Base-by-base conservation (phyloP, 2,329 filamentous ascomycete genomes). In the Exophiala bonariae region DNA sequence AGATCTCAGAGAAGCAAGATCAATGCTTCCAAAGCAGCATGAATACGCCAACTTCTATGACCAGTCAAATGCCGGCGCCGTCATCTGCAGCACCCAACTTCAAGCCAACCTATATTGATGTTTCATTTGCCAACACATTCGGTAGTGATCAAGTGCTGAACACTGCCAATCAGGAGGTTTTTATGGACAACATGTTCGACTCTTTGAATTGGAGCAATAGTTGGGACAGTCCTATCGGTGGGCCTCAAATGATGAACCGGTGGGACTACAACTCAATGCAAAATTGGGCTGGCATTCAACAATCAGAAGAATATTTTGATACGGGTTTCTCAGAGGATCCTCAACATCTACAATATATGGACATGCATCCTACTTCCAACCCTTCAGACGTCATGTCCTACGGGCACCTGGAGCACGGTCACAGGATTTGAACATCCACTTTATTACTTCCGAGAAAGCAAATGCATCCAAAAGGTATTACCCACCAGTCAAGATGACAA, bases 101-200 rank as follows among this genome's bases (percentile, higher is more conserved):
- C 14, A 38, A 45, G 13, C 49, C 49, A 17, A 42, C 42, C 4
- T 48, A 49, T 20, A 47, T 52, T 28, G 49, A 52, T 28, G 49
- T 50, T 19, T 47, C 48, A n/a, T 49, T 49, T 33, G 49, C 52
- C 30, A 51, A 47, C 22, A 16, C 39, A 11, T 52, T 51, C 30
- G 51, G 42, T 17, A 36, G 37, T 13, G 26, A 41, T 16, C 49
- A 42, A 17, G 28, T 38, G 30, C 28, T 51, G 11, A 52, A 48
- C 47, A 50, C 52, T 3, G 44, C 48, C n/a, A 45, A 30, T 13
- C 50, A 50, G 40, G 55, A 56, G 13, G 23, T 52, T 23, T 52
- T 47, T 36, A 55, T 56, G 50, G 49, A 56, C 37, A 54, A 49
- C 41, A 52, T 58, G 47, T 55, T 58, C 36, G 55, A 56, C 41